Evolutionary conservation across 1,284 basidiomycete genomes (phyloP), one percentile per base, ranked within the genome.

Genomic region (Dichomitus squalens): DNA sequence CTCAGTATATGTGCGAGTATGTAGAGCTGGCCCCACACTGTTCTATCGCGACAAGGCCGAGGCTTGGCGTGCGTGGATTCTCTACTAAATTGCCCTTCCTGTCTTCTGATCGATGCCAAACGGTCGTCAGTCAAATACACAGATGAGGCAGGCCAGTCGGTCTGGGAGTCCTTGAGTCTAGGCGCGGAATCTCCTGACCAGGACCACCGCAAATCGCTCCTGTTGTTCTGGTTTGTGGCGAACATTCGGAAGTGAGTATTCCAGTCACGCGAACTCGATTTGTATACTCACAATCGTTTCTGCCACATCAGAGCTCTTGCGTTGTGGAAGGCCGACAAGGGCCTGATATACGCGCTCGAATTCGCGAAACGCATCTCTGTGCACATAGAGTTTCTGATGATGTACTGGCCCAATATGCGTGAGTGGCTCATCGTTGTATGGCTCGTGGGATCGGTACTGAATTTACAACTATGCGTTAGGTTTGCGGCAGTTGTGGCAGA

Each of bases 221-320:
- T 86, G 67, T 76, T 84, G 25, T 87, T 86, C 70, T 90, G 87
- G 87, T 86, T 88, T 69, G 79, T 88, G 48, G 78, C 75, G 58
- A 79, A 85, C 84, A 85, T 65, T 50, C 72, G 49, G 39, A 63
- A 53, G 61, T 63, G 41, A 47, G 54, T 43, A 11, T 47, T 23
- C 18, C 40, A 9, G 50, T 2, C 40, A 0, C 5, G 18, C 14
- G 5, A 6, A 25, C n/a, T 23, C 21, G 6, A 7, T 25, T 7
- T 25, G 7, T 7, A 29, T 9, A 14, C 46, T 35, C 9, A 39
- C 33, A 31, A 49, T 41, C 23, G 55, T 11, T 4, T 14, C n/a
- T 9, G 18, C 23, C 29, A 59, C 58, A 51, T 9, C 66, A 87
- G 86, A 55, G 78, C 81, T 1, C 66, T 90, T 38, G 74, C 75